Conservation (phyloP, 768 basidiomycete species). For the Boletus vinaceobasis region DNA sequence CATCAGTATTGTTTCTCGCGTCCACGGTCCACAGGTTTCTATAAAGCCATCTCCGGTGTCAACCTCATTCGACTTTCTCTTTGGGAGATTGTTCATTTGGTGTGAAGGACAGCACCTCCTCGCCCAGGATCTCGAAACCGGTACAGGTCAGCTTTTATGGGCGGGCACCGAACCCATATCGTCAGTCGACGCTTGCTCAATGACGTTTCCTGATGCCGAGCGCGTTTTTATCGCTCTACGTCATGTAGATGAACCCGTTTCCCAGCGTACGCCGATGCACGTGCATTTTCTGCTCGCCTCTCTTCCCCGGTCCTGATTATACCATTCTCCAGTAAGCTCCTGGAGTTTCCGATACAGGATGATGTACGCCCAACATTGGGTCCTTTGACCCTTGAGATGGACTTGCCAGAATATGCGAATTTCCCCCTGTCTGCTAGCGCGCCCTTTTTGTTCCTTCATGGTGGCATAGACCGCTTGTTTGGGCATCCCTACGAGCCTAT, state of each 20-base stretch:
- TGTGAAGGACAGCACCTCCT: conserved; percentile 19
- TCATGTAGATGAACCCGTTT: conserved; percentile 13
- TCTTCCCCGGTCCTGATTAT: conserved; percentile 5
- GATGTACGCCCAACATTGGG: conserved; percentile 11
- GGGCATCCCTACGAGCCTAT: conserved; percentile 5
- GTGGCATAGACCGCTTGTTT: conserved; percentile 14
- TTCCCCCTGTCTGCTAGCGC: conserved; percentile 15
- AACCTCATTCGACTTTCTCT: conserved; percentile 21
- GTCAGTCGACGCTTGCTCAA: conserved; percentile 18
- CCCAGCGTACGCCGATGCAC: conserved; percentile 18
- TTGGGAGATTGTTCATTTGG: conserved; percentile 23
- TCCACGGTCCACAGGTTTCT: conserved; percentile 16
- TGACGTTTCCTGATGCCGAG: conserved; percentile 14
- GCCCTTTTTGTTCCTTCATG: conserved; percentile 17
- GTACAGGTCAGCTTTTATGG: conserved; percentile 19
- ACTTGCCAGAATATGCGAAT: conserved; percentile 14
- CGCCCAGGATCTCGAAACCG: conserved; percentile 20
- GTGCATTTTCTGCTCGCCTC: conserved; percentile 1
- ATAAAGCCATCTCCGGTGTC: conserved; percentile 11
- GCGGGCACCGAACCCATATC: conserved; percentile 12
- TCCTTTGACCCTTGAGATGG: conserved; percentile 13
- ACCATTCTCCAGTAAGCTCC: conserved; percentile 14
- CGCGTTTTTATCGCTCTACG: conserved; percentile 21
- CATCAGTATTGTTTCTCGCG: conserved; percentile 6
- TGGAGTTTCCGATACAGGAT: conserved; percentile 19